Percentiles rank a stretch among this genome's conserved stretches.
Evolutionary conservation across 129 eudicot genomes (phyloP).

Genomic region (Smallanthus sonchifolius): DNA sequence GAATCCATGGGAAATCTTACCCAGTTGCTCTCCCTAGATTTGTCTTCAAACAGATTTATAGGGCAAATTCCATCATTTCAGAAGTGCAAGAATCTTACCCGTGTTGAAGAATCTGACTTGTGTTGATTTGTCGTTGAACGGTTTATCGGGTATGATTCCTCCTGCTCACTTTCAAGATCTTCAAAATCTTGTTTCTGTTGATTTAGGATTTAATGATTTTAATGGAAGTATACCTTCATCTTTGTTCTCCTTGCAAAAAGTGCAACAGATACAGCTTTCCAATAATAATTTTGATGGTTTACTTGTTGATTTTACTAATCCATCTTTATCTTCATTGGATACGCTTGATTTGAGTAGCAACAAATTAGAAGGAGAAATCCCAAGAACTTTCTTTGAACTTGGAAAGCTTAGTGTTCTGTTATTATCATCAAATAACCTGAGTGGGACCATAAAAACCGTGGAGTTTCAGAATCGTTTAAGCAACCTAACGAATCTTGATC

Average conservation of each 20-base stretch:
- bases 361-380: conserved; percentile 27
- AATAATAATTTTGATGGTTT: conserved; percentile 42
- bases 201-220: conserved; percentile 39
- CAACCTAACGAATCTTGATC: conserved; percentile 55
- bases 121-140: conserved; percentile 29
- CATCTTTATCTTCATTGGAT: conserved; percentile 20
- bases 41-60: conserved; percentile 36
- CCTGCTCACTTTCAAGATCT: conserved; percentile 43
- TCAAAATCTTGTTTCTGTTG: conserved; percentile 25
- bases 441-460: conserved; percentile 35
- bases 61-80: conserved; percentile 51
- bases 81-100: conserved; percentile 28
- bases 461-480: conserved; percentile 28
- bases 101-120: conserved; percentile 27
- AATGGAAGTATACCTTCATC: conserved; percentile 54
- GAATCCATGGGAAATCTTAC: conserved; percentile 38
- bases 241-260: conserved; percentile 38
- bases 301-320: conserved; percentile 25
- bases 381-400: conserved; percentile 43
- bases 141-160: conserved; percentile 42
- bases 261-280: conserved; percentile 43
- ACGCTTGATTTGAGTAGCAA: conserved; percentile 63
- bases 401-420: conserved; percentile 31
- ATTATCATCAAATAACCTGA: conserved; percentile 49
- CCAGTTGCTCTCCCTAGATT: conserved; percentile 37